Base-by-base conservation (phyloP, 768 basidiomycete species). In the Rubroboletus satanas region DNA sequence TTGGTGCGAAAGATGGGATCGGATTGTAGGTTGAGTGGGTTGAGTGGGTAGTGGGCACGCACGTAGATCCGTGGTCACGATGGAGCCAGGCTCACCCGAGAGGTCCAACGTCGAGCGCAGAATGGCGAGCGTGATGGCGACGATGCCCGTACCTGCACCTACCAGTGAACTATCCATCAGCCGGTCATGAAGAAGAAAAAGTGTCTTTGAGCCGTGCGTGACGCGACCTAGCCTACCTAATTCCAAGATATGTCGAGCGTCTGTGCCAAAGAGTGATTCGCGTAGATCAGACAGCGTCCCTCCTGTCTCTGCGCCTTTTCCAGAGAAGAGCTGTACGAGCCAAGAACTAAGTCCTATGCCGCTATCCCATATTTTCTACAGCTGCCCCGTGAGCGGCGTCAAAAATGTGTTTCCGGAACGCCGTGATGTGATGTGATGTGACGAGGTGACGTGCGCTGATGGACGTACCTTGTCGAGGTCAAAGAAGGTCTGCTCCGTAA, bases 361-460 rank as follows among this genome's bases (percentile, higher is more conserved):
- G 41, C 93, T 94, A 67, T 96, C 93, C 94, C 94, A 97, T 51
- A 96, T 81, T 92, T 96, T 96, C 94, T 96, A 74, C 28, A 36
- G 23, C 51, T 31, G 8, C 12, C 3, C 18, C 51, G 58, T 59
- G 50, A 68, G 66, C 52, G 45, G 41, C 26, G 45, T 58, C n/a
- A 31, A 37, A 10, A 8, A 15, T 4, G 21, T 33, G 21, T 21
- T 17, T 44, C 26, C 55, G 2, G 18, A n/a, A 5, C 45, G 3
- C 17, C 45, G 9, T 23, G 15, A 28, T 21, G 17, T 26, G 23
- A 35, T 32, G 28, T 1, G 43, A 14, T 11, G 17, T 4, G 21
- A 15, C 42, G 7, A 31, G 12, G 8, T 32, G 33, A 12, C 26
- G 35, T 18, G 12, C 12, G 11, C 5, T 29, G 28, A 8, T 7